Conservation (phyloP, 1,284 basidiomycete genomes). For the Peniophora sp. region DNA sequence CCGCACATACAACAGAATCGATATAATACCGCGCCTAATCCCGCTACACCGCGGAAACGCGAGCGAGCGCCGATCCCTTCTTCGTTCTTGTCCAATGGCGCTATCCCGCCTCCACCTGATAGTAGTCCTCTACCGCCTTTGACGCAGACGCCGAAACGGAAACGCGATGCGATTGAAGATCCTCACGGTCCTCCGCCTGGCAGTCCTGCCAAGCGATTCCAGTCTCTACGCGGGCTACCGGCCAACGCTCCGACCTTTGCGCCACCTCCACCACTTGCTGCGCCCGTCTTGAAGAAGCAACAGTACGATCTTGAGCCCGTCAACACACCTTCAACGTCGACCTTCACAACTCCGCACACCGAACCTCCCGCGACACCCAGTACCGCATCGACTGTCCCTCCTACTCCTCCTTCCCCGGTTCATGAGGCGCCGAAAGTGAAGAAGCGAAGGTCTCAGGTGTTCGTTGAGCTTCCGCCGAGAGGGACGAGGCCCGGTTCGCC, state of each 20-base stretch:
- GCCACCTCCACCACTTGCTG: too few species aligned
- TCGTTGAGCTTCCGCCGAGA: conserved; percentile 51
- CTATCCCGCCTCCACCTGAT: too few species aligned
- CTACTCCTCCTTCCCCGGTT: conserved; percentile 8
- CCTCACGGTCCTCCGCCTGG: conserved; percentile 11
- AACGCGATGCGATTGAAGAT: conserved; percentile 8
- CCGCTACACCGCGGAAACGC: background rate
- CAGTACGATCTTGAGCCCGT: too few species aligned
- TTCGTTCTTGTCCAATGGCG: background rate
- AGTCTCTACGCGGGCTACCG: conserved; percentile 7
- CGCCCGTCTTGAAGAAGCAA: too few species aligned
- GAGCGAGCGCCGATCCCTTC: background rate
- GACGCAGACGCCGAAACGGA: conserved; percentile 3
- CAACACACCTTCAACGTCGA: too few species aligned
- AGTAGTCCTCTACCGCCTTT: conserved; percentile 1
- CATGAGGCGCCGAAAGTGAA: conserved; percentile 21
- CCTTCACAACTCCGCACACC: background rate
- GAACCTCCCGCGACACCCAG: background rate
- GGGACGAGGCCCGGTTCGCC: conserved; percentile 25
- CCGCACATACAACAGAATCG: background rate
- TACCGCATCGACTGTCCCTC: conserved; percentile 1
- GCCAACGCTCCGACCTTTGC: conserved; percentile 9
- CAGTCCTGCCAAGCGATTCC: conserved; percentile 1
- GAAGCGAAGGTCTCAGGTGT: conserved; percentile 31
- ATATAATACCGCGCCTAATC: background rate